Base-by-base conservation (phyloP, 192 early-diverging fungal species). In the Chytriomyces sp. region DNA sequence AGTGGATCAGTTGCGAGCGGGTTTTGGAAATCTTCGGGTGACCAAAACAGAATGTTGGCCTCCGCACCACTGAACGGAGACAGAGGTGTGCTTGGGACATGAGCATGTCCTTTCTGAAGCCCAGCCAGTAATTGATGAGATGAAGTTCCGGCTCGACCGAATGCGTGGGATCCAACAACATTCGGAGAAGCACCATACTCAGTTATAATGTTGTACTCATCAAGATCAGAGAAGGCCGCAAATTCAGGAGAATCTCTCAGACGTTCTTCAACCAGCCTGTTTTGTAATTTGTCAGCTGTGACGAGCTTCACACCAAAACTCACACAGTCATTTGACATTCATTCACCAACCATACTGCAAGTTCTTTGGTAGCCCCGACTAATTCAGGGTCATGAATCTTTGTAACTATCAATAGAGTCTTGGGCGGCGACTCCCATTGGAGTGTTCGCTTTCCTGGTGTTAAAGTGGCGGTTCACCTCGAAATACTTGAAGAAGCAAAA, bases 341-440 rank as follows among this genome's bases (percentile, higher is more conserved):
- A 32, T 64, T 38, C 22, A 79, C 34, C 3, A 85, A 75, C 79
- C 79, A 85, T 34, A 73, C 36, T 25, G 84, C 64, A 32, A 80
- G 58, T 22, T 78, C 73, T 25, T 75, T 52, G 12, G 84, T 81
- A 49, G 80, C 37, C 22, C 33, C 39, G 19, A 82, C 68, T 5
- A 85, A 56, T 10, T 74, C 72, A 22, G 59, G 58, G 55, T 85
- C 84, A 40, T 75, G 74, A 3, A 81, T 26, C 53, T 85, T 85
- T 10, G 78, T 80, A 3, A 85, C 84, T 38, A 85, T 75, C 55
- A 85, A 44, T 5, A 85, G 73, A 3, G 67, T 81, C 17, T 72
- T 66, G 17, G 84, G 84, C 25, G 75, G 74, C 0, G 39, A 39
- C 59, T 84, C 84, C 84, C 84, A 85, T 41, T 73, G 70, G 7